Base-by-base conservation (phyloP, 2,329 filamentous ascomycete genomes). In the Colletotrichum graminicola region DNA sequence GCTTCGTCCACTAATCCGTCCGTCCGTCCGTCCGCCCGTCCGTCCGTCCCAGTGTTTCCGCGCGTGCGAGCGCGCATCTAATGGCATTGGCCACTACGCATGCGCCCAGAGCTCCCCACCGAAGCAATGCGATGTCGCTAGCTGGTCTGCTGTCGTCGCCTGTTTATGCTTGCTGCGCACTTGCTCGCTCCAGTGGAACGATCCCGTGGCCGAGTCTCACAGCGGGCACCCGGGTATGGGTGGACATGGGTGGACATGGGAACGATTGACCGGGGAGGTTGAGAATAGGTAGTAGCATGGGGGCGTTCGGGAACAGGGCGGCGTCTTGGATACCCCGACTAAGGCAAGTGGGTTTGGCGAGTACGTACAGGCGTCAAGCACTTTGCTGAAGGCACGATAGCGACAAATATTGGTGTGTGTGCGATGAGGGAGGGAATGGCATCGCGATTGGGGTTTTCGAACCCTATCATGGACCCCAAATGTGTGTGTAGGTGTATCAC, bases 391-490 rank as follows among this genome's bases (percentile, higher is more conserved):
- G 29, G 11, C n/a, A 61, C 29, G 59, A 61, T 61, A 18, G n/a
- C 16, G 57, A 34, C 21, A 52, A 62, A 62, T 62, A 34, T 52
- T 29, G 26, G 14, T 26, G 32, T 39, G 60, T 62, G 60, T 39
- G 62, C 36, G 55, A n/a, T 64, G 66, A 47, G 55, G 55, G 67
- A 39, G 47, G 26, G 29, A 41, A 26, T 47, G 36, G 45, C 29
- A 70, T 70, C 54, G 39, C n/a, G 62, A 66, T 70, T 61, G 67
- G 67, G 67, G 67, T 41, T 70, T 55, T 36, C 23, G 62, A 70
- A 61, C 67, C 67, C 67, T 55, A 55, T 23, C 32, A 12, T 36
- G 32, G 52, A 36, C 32, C 52, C 10, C 32, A 11, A 36, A 32
- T 32, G 29, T 34, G 29, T n/a, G 51, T 55, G 18, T 10, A 29